Base-by-base conservation (phyloP, 768 basidiomycete species). In the Asterophora lycoperdoides region DNA sequence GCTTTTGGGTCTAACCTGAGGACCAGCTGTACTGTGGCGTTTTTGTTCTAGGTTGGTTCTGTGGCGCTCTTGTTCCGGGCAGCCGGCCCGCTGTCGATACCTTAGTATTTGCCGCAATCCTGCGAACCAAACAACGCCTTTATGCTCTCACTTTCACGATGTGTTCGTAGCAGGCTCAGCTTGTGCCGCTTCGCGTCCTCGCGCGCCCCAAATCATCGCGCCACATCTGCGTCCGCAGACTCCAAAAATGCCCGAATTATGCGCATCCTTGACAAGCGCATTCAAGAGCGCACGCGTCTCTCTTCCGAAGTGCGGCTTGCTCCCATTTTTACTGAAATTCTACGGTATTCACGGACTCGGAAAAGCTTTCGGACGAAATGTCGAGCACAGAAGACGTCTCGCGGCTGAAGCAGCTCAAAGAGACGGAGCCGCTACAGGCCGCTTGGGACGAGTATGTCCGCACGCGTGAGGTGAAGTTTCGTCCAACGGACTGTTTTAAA, bases 371-470 rank as follows among this genome's bases (percentile, higher is more conserved):
- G 3, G 75, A 77, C 8, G 68, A 74, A 43, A 69, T 77, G 64
- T 74, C 78, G 3, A 73, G 76, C 13, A 67, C 72, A 7, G 79
- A 79, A 37, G 81, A 85, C 54, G 78, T 89, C 45, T 63, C 68
- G 8, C 68, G 73, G 8, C 74, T 85, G 1, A 83, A 81, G 53
- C 73, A 78, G 19, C 63, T 86, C 37, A 86, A 85, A 54, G 86
- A 90, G 48, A 64, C 84, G 10, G 85, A 89, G 55, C 74, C 81
- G 2, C 67, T 93, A 3, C 74, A 79, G 32, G 64, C 71, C 9
- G 84, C 83, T 8, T 94, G 90, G 89, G 66, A 78, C 23, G 63
- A 73, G 18, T 91, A 84, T 80, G 60, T 60, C 17, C 64, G 67
- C n/a, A 73, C 78, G 5, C 71, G 70, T 51, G 58, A 82, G 72